Conservation (phyloP, 495 filamentous ascomycete genomes). For the Penicillium alfredii region DNA sequence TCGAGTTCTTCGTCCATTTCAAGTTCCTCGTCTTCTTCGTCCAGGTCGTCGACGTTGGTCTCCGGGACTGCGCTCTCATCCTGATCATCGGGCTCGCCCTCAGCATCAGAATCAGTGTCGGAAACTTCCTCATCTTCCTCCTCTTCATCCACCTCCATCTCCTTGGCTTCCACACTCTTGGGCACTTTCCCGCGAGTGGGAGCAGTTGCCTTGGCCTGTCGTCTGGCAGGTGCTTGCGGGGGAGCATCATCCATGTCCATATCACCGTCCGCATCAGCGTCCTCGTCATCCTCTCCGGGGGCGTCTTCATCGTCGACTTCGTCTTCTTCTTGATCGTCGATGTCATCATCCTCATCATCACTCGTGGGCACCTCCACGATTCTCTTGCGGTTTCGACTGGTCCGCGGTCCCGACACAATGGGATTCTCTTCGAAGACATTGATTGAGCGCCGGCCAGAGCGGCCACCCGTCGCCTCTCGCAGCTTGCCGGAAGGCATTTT, state of each 20-base stretch:
- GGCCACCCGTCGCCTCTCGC: slow-evolving; percentile 57
- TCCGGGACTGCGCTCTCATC: slow-evolving; percentile 41
- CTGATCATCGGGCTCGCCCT: slow-evolving; percentile 45
- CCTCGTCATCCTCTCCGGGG: slow-evolving; percentile 54
- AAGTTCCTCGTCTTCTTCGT: slow-evolving; percentile 53
- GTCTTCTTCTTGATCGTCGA: slow-evolving; percentile 56
- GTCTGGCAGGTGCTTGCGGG: slow-evolving; percentile 34
- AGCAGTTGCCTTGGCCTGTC: slow-evolving; percentile 24
- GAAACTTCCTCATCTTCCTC: slow-evolving; percentile 53
- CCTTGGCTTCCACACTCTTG: slow-evolving; percentile 55
- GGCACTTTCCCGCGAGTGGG: slow-evolving; percentile 29
- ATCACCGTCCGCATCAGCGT: slow-evolving; percentile 50
- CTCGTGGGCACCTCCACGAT: slow-evolving; percentile 61
- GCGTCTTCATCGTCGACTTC: slow-evolving; percentile 53
- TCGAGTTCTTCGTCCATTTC: slow-evolving; percentile 58
- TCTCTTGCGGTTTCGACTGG: slow-evolving; percentile 60
- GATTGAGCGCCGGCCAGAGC: slow-evolving; percentile 32
- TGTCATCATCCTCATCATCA: slow-evolving; percentile 51
- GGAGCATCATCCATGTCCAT: slow-evolving; percentile 52
- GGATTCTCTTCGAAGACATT: slow-evolving; percentile 51
- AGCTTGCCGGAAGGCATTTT: slow-evolving; percentile 80
- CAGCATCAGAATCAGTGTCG: slow-evolving; percentile 46
- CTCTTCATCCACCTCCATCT: slow-evolving; percentile 51
- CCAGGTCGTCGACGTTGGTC: slow-evolving; percentile 33
- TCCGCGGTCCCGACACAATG: slow-evolving; percentile 55